Percentiles rank a stretch among this genome's conserved stretches.
These are phyloP conservation scores for Kuraishia ogatae DNA, from an alignment of 805 yeast species.

Conservation along the genomic window DNA sequence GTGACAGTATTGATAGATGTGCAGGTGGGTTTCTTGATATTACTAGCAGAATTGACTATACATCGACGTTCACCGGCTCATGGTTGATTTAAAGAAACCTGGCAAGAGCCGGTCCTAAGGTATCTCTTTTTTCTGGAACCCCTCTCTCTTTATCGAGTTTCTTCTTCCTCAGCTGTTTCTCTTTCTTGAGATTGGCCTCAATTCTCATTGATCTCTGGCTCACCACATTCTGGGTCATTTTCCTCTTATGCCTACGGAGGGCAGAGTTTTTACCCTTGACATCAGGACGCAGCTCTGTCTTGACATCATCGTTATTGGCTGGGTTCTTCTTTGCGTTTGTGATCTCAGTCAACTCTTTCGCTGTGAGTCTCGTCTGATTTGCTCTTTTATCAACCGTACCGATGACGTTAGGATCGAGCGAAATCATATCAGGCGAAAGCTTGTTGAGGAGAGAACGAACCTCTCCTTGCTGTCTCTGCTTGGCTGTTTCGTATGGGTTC, in stretches of 20 bases:
- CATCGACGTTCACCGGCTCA: too few relatives aligned
- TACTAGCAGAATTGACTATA: too few relatives aligned
- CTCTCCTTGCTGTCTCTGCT: slow-evolving; percentile 91
- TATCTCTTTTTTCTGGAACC: slow-evolving; percentile 42
- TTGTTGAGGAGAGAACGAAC: slow-evolving; percentile 81
- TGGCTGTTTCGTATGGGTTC: slow-evolving; percentile 86
- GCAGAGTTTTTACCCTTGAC: slow-evolving; percentile 78
- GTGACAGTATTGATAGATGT: too few relatives aligned
- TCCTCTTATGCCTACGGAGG: slow-evolving; percentile 69
- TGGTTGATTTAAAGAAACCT: too few relatives aligned
- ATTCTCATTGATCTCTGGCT: slow-evolving; percentile 77
- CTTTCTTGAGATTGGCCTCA: slow-evolving; percentile 65
- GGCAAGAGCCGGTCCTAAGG: slow-evolving; percentile 37
- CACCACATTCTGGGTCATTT: slow-evolving; percentile 75
- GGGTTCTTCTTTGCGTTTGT: slow-evolving; percentile 22
- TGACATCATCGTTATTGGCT: slow-evolving; percentile 35
- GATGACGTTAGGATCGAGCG: slow-evolving; percentile 80
- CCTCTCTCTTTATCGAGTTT: slow-evolving; percentile 36
- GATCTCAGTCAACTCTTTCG: slow-evolving; percentile 43
- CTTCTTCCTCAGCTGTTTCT: slow-evolving; percentile 60
- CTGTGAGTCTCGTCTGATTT: slow-evolving; percentile 50
- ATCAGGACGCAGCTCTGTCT: slow-evolving; percentile 55
- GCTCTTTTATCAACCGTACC: slow-evolving; percentile 79
- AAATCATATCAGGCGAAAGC: slow-evolving; percentile 84
- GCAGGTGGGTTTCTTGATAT: too few relatives aligned